phyloP scores from a whole-genome alignment of 2,329 filamentous ascomycete genomes.

The Cladosporium sp. region DNA sequence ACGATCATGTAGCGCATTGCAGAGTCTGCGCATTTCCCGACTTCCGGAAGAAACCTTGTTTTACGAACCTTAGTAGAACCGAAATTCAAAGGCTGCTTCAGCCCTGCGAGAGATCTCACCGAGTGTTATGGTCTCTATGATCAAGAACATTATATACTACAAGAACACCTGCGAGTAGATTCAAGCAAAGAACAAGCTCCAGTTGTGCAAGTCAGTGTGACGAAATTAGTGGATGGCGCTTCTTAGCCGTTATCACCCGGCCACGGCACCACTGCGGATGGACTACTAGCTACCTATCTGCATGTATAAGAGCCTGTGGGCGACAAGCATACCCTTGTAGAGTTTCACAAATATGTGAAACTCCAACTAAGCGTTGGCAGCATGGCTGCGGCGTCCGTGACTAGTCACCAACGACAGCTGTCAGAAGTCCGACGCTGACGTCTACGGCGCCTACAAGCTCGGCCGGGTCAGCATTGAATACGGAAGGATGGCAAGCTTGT shows the following conservation, averaged over 20 bases:
- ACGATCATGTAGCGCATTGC: conserved; percentile 2
- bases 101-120: background rate
- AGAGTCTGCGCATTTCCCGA: conserved; percentile 13
- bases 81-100: conserved; percentile 1
- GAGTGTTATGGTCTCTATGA: background rate
- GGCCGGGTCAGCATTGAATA: background rate
- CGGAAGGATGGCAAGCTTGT: background rate
- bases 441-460: conserved; percentile 14
- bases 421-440: background rate
- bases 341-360: background rate
- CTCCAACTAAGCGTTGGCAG: background rate
- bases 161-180: background rate
- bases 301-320: conserved; percentile 2
- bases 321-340: conserved; percentile 6
- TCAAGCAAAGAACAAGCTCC: background rate
- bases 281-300: background rate
- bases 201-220: background rate
- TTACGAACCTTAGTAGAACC: conserved; percentile 8
- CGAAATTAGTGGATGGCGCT: conserved; percentile 1
- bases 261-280: background rate
- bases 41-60: conserved; percentile 15
- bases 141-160: background rate
- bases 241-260: background rate
- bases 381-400: background rate
- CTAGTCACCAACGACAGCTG: background rate